These are phyloP conservation scores for Hippophae rhamnoides DNA, from an alignment of 306 rosid genomes.

Conservation along the genomic window DNA sequence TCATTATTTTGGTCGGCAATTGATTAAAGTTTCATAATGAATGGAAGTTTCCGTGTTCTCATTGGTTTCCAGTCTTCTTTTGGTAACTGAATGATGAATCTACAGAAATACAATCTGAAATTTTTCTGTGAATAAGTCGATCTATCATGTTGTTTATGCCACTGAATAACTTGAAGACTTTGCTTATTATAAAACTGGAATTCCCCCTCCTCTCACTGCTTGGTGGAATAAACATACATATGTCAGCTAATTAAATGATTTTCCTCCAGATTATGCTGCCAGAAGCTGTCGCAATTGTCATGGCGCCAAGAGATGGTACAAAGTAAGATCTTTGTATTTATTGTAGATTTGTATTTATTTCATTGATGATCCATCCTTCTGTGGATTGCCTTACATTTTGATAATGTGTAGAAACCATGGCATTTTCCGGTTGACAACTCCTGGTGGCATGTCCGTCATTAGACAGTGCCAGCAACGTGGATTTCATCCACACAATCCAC, in stretches of 20 bases:
- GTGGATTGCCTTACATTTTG: conserved; percentile 12
- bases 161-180: too few species aligned
- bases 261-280: conserved; percentile 83
- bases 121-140: too few species aligned
- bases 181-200: too few species aligned
- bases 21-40: background rate
- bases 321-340: conserved; percentile 41
- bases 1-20: background rate
- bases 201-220: too few species aligned
- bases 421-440: conserved; percentile 81
- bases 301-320: conserved; percentile 74
- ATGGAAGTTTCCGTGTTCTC: background rate
- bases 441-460: conserved; percentile 89
- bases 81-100: background rate
- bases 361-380: background rate
- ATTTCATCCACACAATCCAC: conserved; percentile 72
- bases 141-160: too few species aligned
- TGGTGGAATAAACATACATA: background rate
- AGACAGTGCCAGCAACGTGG: conserved; percentile 89
- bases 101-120: background rate
- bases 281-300: conserved; percentile 92
- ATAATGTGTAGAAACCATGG: conserved; percentile 66
- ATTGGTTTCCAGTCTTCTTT: background rate
- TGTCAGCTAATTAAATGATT: conserved; percentile 1
- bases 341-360: background rate